Evolutionary conservation across 2,329 filamentous ascomycete genomes (phyloP).

Genomic region (Fusarium sp.): DNA sequence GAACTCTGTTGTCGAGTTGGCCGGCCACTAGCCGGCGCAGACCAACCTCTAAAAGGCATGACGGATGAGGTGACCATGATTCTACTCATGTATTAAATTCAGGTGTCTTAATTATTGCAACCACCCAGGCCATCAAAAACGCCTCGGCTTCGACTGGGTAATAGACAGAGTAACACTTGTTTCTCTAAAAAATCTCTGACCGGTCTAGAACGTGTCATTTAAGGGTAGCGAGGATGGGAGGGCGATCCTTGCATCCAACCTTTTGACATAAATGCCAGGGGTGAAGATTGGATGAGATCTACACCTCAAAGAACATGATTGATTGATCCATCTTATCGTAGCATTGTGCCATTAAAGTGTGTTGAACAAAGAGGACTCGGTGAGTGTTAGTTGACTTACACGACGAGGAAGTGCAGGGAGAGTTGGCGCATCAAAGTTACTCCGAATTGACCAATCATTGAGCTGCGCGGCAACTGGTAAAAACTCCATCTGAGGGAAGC

Average conservation of each 20-base stretch:
- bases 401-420: neutral
- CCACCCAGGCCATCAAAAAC: slow-evolving; percentile 15
- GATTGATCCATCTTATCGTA: slow-evolving; percentile 25
- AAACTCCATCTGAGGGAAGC: neutral
- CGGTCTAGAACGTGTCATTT: slow-evolving; percentile 39
- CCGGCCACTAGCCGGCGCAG: neutral
- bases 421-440: slow-evolving; percentile 32
- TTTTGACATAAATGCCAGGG: slow-evolving; percentile 27
- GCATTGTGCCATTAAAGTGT: slow-evolving; percentile 19
- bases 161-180: slow-evolving; percentile 35
- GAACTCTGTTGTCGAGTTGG: slow-evolving; percentile 1
- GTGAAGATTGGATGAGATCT: slow-evolving; percentile 31
- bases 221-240: slow-evolving; percentile 22
- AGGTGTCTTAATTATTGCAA: neutral
- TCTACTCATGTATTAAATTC: slow-evolving; percentile 2
- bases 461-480: neutral
- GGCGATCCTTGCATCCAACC: slow-evolving; percentile 31
- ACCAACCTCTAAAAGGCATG: neutral
- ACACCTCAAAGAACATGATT: slow-evolving; percentile 18
- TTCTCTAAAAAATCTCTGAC: slow-evolving; percentile 26
- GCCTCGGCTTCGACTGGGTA: slow-evolving; percentile 3
- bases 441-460: slow-evolving; percentile 27
- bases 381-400: slow-evolving; percentile 39
- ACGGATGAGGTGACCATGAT: slow-evolving; percentile 18
- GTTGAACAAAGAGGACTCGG: slow-evolving; percentile 38